Conservation (phyloP, 192 early-diverging fungal species). For the Coemansia sp. region DNA sequence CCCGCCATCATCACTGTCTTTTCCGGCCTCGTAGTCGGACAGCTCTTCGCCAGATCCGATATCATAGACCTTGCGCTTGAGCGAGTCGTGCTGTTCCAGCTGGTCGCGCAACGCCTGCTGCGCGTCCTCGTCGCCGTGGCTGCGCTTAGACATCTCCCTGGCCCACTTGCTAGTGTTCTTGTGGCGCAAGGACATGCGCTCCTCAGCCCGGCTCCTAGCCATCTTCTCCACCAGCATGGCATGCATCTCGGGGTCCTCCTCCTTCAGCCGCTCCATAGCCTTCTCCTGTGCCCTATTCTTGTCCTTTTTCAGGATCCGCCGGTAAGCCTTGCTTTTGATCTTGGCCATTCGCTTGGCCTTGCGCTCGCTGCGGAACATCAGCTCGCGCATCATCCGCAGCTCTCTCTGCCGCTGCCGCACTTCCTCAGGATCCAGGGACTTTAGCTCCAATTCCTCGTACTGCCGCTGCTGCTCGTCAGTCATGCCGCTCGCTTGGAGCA, state of each 20-base stretch:
- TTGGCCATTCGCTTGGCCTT: conserved; percentile 90
- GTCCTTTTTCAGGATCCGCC: conserved; percentile 83
- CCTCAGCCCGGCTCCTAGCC: conserved; percentile 67
- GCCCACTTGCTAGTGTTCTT: conserved; percentile 98
- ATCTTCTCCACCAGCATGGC: conserved; percentile 40
- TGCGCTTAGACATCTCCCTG: conserved; percentile 66
- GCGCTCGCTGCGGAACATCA: conserved; percentile 91
- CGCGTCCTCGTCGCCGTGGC: conserved; percentile 58
- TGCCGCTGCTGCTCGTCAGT: conserved; percentile 73
- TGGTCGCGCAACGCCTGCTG: conserved; percentile 85
- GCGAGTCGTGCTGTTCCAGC: conserved; percentile 68
- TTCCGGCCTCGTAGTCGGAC: conserved; percentile 46
- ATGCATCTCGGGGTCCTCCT: conserved; percentile 66
- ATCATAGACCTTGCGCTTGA: conserved; percentile 81
- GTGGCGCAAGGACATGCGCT: conserved; percentile 90
- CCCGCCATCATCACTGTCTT: conserved; percentile 43
- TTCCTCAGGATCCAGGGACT: conserved; percentile 80
- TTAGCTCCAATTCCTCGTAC: conserved; percentile 83
- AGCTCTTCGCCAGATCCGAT: conserved; percentile 59
- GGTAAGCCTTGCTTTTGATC: conserved; percentile 97
- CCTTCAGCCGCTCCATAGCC: conserved; percentile 63
- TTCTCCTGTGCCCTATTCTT: conserved; percentile 61
- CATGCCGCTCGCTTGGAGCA: conserved; percentile 71
- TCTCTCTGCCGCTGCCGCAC: conserved; percentile 71
- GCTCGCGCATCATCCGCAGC: conserved; percentile 84